Evolutionary conservation across 1,284 basidiomycete species (phyloP), one percentile per base, ranked within the genome.

Genomic region (Microbotryum lychnidis-dioicae): DNA sequence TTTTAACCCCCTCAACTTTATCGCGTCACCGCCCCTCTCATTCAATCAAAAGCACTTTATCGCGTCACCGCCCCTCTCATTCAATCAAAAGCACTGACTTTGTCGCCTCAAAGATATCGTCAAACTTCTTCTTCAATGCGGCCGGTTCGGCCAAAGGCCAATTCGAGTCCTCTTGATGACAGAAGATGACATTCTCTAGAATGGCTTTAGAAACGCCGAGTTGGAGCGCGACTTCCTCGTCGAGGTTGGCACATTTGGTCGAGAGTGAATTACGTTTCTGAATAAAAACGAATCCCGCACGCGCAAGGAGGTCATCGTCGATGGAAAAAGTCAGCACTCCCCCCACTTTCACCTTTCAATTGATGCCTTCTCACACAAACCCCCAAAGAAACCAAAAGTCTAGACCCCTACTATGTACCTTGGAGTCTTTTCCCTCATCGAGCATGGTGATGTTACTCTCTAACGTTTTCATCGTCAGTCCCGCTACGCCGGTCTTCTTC

Each of bases 41-140:
- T 12, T 18, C 18, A 27, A 6, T 20, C 20, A 37, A n/a, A n/a
- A 68, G 70, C 57, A 6, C 9, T 21, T 46, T 7, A 3, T 16
- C 8, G 25, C 12, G 21, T 54, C 60, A 67, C 58, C 58, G n/a
- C n/a, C 51, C 69, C 25, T n/a, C 12, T 12, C 5, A 42, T 12
- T 18, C 18, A 27, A 6, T 20, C 20, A 37, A 23, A 23, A 68
- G 70, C 57, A 71, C 79, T 59, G 61, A 91, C 89, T 87, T 87
- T 2, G 94, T 98, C 1, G 96, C 96, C 75, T 99, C 96, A 70
- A 99, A 98, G 67, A 99, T 98, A 72, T 98, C 96, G 72, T 98
- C 96, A 62, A 74, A 74, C 62, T 73, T 74, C 81, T 97, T 97
- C 80, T 99, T 98, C 48, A 99, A 77, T 1, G 84, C 82, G 1